phyloP scores from a whole-genome alignment of 2,329 filamentous ascomycete species.

The Ophiosphaerella herpotricha region DNA sequence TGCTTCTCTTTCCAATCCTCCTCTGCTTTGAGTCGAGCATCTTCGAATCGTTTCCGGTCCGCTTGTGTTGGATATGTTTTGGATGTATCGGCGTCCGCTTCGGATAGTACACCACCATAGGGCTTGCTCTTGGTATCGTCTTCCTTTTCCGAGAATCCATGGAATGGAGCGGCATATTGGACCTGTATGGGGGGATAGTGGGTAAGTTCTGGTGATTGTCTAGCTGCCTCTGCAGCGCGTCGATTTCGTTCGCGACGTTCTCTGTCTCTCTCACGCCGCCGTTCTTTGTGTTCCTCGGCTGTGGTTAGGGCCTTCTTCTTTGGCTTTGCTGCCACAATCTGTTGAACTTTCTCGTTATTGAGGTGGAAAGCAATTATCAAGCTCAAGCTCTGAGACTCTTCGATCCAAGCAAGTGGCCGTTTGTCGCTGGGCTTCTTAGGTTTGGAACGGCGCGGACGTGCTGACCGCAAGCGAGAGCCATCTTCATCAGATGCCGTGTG shows the following conservation, averaged over 20 bases:
- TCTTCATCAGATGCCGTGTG: constrained; percentile 38
- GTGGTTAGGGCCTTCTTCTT: constrained; percentile 52
- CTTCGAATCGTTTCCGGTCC: constrained; percentile 85
- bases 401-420: constrained; percentile 42
- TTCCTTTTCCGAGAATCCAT: constrained; percentile 87
- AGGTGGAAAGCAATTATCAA: constrained; percentile 43
- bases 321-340: constrained; percentile 63
- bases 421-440: constrained; percentile 40
- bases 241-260: constrained; percentile 53
- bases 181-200: constrained; percentile 65
- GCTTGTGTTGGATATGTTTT: constrained; percentile 80
- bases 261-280: constrained; percentile 39
- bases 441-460: constrained; percentile 38
- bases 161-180: constrained; percentile 77
- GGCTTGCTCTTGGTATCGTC: constrained; percentile 92
- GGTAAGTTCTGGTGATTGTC: constrained; percentile 51
- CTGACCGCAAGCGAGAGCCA: constrained; percentile 32
- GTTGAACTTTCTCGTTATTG: constrained; percentile 61
- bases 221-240: constrained; percentile 49
- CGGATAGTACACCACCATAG: constrained; percentile 89
- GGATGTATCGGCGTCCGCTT: constrained; percentile 87
- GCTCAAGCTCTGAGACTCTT: constrained; percentile 37
- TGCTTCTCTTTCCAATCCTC: constrained; percentile 82
- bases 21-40: constrained; percentile 87
- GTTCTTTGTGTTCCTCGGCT: constrained; percentile 38